A percentile compares a stretch with the other conserved stretches of the same genome.
Evolutionary conservation across 2,329 filamentous ascomycete species (phyloP).

Genomic region (Neocucurbitaria cava): DNA sequence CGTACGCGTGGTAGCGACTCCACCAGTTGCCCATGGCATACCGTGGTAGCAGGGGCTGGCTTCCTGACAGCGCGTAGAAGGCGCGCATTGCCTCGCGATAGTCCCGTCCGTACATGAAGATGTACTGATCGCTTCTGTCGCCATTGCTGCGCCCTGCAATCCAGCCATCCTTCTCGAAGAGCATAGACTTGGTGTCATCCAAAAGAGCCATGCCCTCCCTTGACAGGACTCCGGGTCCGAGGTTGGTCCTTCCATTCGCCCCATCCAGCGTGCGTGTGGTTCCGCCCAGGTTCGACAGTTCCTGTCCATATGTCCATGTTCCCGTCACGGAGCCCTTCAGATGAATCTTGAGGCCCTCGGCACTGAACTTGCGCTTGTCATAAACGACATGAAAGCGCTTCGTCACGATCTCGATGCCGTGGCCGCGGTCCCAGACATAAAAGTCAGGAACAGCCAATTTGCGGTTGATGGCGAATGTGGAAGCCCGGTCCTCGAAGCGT

Average conservation of each 20-base stretch:
- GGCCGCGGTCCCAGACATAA: slow-evolving; percentile 55
- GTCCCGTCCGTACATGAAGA: slow-evolving; percentile 66
- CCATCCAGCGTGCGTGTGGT: slow-evolving; percentile 64
- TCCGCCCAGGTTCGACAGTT: slow-evolving; percentile 52
- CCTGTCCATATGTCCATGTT: slow-evolving; percentile 61
- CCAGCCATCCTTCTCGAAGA: slow-evolving; percentile 63
- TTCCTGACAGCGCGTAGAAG: slow-evolving; percentile 64
- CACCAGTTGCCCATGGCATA: slow-evolving; percentile 71
- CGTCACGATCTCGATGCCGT: slow-evolving; percentile 63
- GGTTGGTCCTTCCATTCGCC: slow-evolving; percentile 58
- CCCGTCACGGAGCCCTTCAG: slow-evolving; percentile 54
- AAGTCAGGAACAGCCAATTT: slow-evolving; percentile 58
- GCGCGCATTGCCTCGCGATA: slow-evolving; percentile 62
- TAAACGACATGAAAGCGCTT: slow-evolving; percentile 64
- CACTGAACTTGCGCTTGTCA: slow-evolving; percentile 63
- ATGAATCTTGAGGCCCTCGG: slow-evolving; percentile 57
- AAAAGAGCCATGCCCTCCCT: slow-evolving; percentile 59
- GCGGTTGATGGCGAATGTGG: slow-evolving; percentile 66
- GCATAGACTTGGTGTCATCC: slow-evolving; percentile 64
- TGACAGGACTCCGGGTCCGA: slow-evolving; percentile 62
- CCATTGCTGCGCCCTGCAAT: slow-evolving; percentile 57
- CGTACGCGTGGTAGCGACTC: slow-evolving; percentile 68
- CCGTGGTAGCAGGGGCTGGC: slow-evolving; percentile 62
- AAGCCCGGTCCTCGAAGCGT: slow-evolving; percentile 67
- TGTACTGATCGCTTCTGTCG: slow-evolving; percentile 63